A percentile compares a stretch with the other conserved stretches of the same genome.
Evolutionary conservation across 169 alveolate genomes (phyloP).

Genomic region (Theileria sp.): DNA sequence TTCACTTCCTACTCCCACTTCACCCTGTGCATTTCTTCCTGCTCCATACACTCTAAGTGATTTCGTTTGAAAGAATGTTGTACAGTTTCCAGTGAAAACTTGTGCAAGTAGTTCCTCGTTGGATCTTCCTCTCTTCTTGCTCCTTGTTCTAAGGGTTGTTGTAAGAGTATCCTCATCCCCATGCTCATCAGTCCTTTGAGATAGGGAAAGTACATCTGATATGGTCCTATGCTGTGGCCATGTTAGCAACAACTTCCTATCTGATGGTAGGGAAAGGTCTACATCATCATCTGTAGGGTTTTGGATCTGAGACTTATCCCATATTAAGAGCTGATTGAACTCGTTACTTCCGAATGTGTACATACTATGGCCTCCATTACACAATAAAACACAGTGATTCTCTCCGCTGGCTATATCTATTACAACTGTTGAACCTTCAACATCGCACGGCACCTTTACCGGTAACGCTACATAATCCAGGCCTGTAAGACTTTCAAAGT

Average conservation of each 20-base stretch:
- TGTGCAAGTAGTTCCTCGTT: constrained; percentile 57
- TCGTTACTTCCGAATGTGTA: constrained; percentile 76
- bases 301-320: constrained; percentile 29
- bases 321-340: constrained; percentile 68
- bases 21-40: constrained; percentile 84
- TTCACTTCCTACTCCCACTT: constrained; percentile 72
- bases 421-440: constrained; percentile 29
- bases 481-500: constrained; percentile 35
- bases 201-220: not conserved
- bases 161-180: not conserved
- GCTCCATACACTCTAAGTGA: constrained; percentile 70
- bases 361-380: constrained; percentile 52
- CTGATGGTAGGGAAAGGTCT: constrained; percentile 10
- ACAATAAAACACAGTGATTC: constrained; percentile 69
- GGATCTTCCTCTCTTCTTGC: constrained; percentile 47
- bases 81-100: constrained; percentile 77
- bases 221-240: constrained; percentile 62
- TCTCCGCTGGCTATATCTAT: constrained; percentile 72
- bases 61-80: constrained; percentile 77
- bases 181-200: not conserved
- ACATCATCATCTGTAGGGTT: constrained; percentile 37
- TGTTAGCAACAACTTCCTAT: constrained; percentile 28
- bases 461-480: constrained; percentile 28
- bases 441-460: constrained; percentile 23
- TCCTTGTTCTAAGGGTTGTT: constrained; percentile 21